Evolutionary conservation across 108 stramenopile genomes (phyloP).

Genomic region (Mediolabrus comicus): DNA sequence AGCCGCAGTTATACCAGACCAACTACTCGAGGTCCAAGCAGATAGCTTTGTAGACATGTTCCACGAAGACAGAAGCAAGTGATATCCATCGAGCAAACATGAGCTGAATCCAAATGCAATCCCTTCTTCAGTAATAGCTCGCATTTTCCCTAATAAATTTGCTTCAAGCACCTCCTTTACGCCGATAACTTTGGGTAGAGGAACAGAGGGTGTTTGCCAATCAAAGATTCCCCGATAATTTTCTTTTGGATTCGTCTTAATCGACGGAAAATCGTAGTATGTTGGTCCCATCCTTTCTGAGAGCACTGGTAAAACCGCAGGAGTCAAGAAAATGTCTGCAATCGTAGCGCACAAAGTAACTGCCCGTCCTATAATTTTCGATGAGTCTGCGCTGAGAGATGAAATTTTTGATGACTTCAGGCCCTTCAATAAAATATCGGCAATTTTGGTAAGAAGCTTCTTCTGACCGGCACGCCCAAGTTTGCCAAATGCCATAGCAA

Average conservation of each 20-base stretch:
- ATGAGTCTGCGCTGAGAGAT: constrained; percentile 27
- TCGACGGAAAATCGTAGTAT: constrained; percentile 33
- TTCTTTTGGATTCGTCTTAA: constrained; percentile 3
- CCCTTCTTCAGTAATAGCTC: constrained; percentile 26
- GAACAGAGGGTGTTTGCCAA: constrained; percentile 57
- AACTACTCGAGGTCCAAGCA: constrained; percentile 26
- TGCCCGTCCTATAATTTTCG: constrained; percentile 60
- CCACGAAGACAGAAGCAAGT: constrained; percentile 77
- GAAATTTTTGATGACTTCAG: constrained; percentile 10
- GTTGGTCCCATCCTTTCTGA: constrained; percentile 29
- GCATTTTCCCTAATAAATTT: constrained; percentile 17
- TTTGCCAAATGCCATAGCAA: constrained; percentile 50
- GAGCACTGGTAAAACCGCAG: constrained; percentile 12
- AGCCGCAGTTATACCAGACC: constrained; percentile 26
- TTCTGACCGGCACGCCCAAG: constrained; percentile 39
- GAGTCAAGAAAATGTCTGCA: constrained; percentile 38
- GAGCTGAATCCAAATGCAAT: constrained; percentile 56
- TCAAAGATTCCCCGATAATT: constrained; percentile 68
- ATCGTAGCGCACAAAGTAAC: constrained; percentile 47
- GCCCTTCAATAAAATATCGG: constrained; percentile 21
- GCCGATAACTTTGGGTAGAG: constrained; percentile 17
- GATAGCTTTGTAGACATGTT: constrained; percentile 57
- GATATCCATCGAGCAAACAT: constrained; percentile 52
- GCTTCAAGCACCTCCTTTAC: constrained; percentile 1
- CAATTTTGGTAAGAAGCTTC: constrained; percentile 30